Conservation (phyloP, 768 basidiomycete species). For the Dacryopinax primogenitus region DNA sequence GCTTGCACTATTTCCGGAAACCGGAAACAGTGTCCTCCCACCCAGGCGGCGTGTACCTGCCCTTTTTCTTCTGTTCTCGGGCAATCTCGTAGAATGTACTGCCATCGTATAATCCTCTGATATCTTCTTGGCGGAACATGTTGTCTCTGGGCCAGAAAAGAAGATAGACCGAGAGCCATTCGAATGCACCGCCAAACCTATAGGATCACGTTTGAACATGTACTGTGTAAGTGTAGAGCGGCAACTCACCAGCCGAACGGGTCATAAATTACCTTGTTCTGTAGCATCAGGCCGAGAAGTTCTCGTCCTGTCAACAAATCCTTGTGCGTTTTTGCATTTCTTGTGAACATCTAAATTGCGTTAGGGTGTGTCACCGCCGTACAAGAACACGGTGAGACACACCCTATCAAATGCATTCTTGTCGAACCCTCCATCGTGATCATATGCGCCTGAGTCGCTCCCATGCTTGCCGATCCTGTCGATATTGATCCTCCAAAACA, state of each 20-base stretch:
- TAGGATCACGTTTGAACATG: neutral
- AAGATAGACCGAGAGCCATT: slow-evolving; percentile 32
- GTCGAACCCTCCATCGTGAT: slow-evolving; percentile 33
- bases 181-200: slow-evolving; percentile 25
- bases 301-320: slow-evolving; percentile 24
- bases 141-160: slow-evolving; percentile 34
- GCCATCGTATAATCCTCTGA: slow-evolving; percentile 34
- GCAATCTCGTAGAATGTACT: slow-evolving; percentile 29
- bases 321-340: slow-evolving; percentile 23
- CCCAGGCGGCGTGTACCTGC: neutral
- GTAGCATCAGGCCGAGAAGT: slow-evolving; percentile 26
- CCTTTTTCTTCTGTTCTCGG: neutral
- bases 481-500: slow-evolving; percentile 32
- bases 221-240: neutral
- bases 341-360: slow-evolving; percentile 27
- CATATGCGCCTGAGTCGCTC: slow-evolving; percentile 33
- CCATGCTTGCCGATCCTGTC: slow-evolving; percentile 34
- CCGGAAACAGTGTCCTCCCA: neutral
- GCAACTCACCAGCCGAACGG: slow-evolving; percentile 26
- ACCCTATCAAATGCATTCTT: slow-evolving; percentile 33
- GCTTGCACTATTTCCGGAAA: neutral
- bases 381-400: neutral
- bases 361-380: neutral
- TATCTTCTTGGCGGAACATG: slow-evolving; percentile 32
- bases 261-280: slow-evolving; percentile 19